Evolutionary conservation across 2,329 filamentous ascomycete species (phyloP), one percentile per base, ranked within the genome.

Genomic region (Penicillium polonicum): DNA sequence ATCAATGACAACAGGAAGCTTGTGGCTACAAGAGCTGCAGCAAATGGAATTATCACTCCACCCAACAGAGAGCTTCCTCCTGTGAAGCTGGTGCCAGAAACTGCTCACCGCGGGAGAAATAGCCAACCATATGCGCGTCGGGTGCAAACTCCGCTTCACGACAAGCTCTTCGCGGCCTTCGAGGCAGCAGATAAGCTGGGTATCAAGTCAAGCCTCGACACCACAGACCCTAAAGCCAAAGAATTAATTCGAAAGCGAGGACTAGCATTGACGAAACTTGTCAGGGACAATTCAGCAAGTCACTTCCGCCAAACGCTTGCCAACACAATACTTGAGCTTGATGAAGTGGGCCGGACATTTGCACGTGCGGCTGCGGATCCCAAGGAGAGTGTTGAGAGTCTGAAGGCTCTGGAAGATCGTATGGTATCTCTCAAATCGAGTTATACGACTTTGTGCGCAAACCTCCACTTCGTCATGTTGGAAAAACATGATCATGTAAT

Each of bases 41-140:
- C 69, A 31, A 54, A 67, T 9, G 60, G 62, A 2, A 64, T 77
- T 21, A n/a, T 57, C 23, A 70, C 68, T 8, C 76, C 76, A 4
- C 39, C 60, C 8, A 65, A 62, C 5, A 68, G 77, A 54, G 67
- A 70, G 55, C 42, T 52, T 17, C 51, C 62, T 5, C 58, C 68
- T 5, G 42, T 72, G 8, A 52, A 65, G 27, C 36, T 64, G 12
- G 70, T 70, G 4, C 71, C 71, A 0, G 49, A 65, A n/a, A 55
- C 55, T 29, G 59, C 62, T 4, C 57, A 60, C 10, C 53, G 55
- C 4, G 63, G 57, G 12, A 49, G 55, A 50, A 63, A 51, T 23
- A 49, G 58, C 5, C 17, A 57, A 15, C 64, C 63, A 17, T 70
- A 72, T 52, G 45, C 77, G 5, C 70, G 72, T 2, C 78, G 83